Percentiles rank a stretch among this genome's conserved stretches.
These are phyloP conservation scores for Sphagnum tenellum DNA, from an alignment of 225 moss, liverwort and hornwort genomes.

Conservation along the genomic window DNA sequence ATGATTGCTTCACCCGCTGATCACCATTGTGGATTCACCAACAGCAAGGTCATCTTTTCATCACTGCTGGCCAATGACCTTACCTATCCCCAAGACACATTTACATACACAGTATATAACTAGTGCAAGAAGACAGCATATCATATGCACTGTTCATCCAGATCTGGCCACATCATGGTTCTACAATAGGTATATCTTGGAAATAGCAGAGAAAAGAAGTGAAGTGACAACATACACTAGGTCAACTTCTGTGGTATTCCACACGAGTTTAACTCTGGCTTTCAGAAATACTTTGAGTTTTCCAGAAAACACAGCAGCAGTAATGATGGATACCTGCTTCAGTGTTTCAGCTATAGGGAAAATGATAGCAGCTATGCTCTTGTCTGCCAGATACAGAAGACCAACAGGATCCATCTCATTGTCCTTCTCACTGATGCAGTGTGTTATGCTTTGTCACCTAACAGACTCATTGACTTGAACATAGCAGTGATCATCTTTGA, in stretches of 20 bases:
- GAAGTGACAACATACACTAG: too few species aligned
- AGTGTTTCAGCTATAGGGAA: slow-evolving; percentile 88
- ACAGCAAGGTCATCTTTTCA: slow-evolving; percentile 51
- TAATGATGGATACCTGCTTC: slow-evolving; percentile 45
- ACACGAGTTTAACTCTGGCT: too few species aligned
- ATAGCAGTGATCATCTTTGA: slow-evolving; percentile 67
- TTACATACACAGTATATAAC: too few species aligned
- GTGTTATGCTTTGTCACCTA: slow-evolving; percentile 36
- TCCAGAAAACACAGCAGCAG: too few species aligned
- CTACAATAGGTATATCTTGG: too few species aligned
- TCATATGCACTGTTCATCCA: too few species aligned
- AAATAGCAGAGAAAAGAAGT: too few species aligned
- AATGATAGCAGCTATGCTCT: slow-evolving; percentile 73
- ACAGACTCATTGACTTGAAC: slow-evolving; percentile 25
- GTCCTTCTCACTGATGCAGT: slow-evolving; percentile 78
- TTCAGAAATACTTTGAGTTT: too few species aligned
- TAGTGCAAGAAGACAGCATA: too few species aligned
- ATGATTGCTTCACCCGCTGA: slow-evolving; percentile 78
- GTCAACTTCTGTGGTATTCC: too few species aligned
- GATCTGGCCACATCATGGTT: too few species aligned
- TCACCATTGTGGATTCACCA: slow-evolving; percentile 91
- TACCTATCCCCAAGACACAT: slow-evolving; percentile 30
- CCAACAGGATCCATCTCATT: slow-evolving; percentile 96
- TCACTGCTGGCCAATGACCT: slow-evolving; percentile 73
- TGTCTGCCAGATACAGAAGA: slow-evolving; percentile 67